Percentiles rank a stretch among this genome's conserved stretches.
Evolutionary conservation across 202 grass and related monocot species (phyloP).

Genomic region (Zizania palustris): DNA sequence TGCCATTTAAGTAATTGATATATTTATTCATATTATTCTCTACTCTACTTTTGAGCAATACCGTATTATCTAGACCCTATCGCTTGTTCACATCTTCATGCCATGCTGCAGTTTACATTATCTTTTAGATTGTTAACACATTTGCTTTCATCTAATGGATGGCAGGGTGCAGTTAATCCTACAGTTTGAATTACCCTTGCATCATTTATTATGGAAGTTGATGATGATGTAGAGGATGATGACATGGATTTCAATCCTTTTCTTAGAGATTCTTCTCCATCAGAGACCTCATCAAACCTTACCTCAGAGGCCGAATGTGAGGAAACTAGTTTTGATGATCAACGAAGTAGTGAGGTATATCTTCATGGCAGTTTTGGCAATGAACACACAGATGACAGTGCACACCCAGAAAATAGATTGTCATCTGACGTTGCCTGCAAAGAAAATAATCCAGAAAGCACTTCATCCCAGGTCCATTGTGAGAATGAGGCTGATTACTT

Average conservation of each 20-base stretch:
- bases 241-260: slow-evolving; percentile 86
- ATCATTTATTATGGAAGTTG: slow-evolving; percentile 58
- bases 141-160: slow-evolving; percentile 36
- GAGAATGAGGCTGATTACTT: slow-evolving; percentile 30
- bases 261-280: slow-evolving; percentile 61
- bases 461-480: slow-evolving; percentile 27
- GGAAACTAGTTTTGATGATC: slow-evolving; percentile 40
- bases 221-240: slow-evolving; percentile 83
- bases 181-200: slow-evolving; percentile 28
- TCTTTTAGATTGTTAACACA: slow-evolving; percentile 18
- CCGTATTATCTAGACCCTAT: not conserved
- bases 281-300: slow-evolving; percentile 74
- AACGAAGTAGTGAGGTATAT: slow-evolving; percentile 28
- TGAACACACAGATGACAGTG: slow-evolving; percentile 34
- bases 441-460: slow-evolving; percentile 34
- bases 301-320: slow-evolving; percentile 70
- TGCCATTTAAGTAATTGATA: slow-evolving; percentile 17
- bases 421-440: slow-evolving; percentile 17
- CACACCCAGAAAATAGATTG: slow-evolving; percentile 29
- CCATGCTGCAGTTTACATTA: not conserved
- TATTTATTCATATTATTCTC: not conserved
- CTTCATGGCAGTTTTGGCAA: slow-evolving; percentile 17
- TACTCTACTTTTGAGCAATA: slow-evolving; percentile 4
- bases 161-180: slow-evolving; percentile 22
- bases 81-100: not conserved